A percentile compares a stretch with the other conserved stretches of the same genome.
Conservation (phyloP, 2,329 filamentous ascomycete species). For the Exophiala bonariae region DNA sequence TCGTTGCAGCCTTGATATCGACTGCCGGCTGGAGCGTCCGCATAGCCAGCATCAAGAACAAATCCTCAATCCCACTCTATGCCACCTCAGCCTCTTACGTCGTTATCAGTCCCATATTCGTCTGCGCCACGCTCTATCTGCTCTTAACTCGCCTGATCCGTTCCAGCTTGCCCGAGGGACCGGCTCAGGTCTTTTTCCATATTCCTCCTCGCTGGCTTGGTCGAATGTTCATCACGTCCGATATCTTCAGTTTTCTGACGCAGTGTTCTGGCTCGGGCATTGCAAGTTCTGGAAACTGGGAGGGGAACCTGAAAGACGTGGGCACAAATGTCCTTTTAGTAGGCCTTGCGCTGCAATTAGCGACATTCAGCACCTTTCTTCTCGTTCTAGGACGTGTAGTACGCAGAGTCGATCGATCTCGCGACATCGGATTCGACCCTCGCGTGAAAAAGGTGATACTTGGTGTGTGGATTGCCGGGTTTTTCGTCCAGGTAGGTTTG, state of each 20-base stretch:
- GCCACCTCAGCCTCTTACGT: constrained; percentile 43
- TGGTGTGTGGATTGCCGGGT: constrained; percentile 47
- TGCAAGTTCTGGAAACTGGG: constrained; percentile 45
- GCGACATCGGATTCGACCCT: constrained; percentile 41
- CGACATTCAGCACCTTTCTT: constrained; percentile 32
- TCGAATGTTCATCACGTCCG: constrained; percentile 47
- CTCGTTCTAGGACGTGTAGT: constrained; percentile 27
- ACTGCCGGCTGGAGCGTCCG: constrained; percentile 45
- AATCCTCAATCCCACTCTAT: constrained; percentile 38
- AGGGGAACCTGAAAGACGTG: constrained; percentile 32
- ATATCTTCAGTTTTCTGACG: constrained; percentile 47
- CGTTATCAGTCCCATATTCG: constrained; percentile 51
- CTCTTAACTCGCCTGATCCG: constrained; percentile 51
- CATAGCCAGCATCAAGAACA: constrained; percentile 37
- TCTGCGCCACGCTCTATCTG: constrained; percentile 54
- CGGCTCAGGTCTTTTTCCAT: constrained; percentile 34
- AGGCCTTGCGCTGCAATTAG: constrained; percentile 32
- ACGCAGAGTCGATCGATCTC: constrained; percentile 29
- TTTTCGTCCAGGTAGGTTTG: constrained; percentile 48
- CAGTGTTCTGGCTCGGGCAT: constrained; percentile 49
- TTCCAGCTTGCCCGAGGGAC: constrained; percentile 34
- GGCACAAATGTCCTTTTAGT: constrained; percentile 25
- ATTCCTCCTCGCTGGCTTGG: constrained; percentile 43
- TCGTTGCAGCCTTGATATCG: constrained; percentile 44
- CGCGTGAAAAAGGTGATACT: constrained; percentile 42